Base-by-base conservation (phyloP, 305 asterid species). In the Fraxinus paxiana region DNA sequence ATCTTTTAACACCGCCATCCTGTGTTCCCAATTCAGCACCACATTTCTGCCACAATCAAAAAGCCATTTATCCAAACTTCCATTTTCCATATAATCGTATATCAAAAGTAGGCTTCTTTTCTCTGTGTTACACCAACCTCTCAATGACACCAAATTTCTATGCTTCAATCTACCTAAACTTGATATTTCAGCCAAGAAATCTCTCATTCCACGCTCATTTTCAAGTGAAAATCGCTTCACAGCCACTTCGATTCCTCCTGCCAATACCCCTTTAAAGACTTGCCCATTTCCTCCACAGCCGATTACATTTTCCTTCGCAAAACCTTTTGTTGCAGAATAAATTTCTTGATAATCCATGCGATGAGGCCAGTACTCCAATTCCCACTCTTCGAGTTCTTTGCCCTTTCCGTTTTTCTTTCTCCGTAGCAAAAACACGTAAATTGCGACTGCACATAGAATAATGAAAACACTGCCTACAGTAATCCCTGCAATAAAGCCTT, bases 41-140 rank as follows among this genome's bases (percentile, higher is more conserved):
- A 17, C 73, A 2, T 10, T 54, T 67, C 51, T 83, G 63, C 77
- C 82, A 78, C 77, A 46, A 8, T 76, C 80, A 20, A 82, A 82
- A 15, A 84, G 48, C 78, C 67, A 74, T 33, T 79, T 72, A 28
- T 87, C 90, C 38, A 87, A 81, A 67, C 90, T 87, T 20, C 88
- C 86, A 76, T 84, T 84, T 67, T 78, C 90, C 90, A 84, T 82
- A 73, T 84, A 87, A 77, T 84, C 90, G 69, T 87, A 87, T 59
- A 87, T 82, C 78, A 87, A 56, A 61, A 87, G 38, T 78, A 84
- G 5, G 74, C 84, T 84, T 13, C 88, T 83, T 65, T 30, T 83
- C 41, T 84, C 90, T 69, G 83, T 87, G 82, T 83, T 87, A 77
- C 90, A 87, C 90, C 90, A 87, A 9, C 88, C 88, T 84, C 90